Conservation (phyloP, 1,284 basidiomycete species). For the Sphaerobolus stellatus region DNA sequence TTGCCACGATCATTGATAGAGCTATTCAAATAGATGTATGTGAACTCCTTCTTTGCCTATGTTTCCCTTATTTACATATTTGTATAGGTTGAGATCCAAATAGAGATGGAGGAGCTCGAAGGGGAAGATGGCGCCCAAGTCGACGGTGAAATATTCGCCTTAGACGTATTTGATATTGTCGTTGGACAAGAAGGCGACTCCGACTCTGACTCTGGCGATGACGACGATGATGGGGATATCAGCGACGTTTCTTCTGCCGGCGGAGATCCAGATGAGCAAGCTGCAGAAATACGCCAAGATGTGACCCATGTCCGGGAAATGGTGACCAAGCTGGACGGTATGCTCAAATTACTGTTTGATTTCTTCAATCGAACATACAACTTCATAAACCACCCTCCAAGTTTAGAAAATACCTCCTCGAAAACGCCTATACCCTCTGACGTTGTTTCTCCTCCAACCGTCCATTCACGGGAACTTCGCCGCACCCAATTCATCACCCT, state of each 20-base stretch:
- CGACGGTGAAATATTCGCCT: slow-evolving; percentile 65
- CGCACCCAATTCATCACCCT: slow-evolving; percentile 81
- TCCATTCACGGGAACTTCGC: slow-evolving; percentile 33
- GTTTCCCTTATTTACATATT: slow-evolving; percentile 8
- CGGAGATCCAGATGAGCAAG: slow-evolving; percentile 50
- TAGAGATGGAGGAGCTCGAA: slow-evolving; percentile 91
- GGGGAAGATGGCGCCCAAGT: slow-evolving; percentile 58
- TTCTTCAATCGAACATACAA: slow-evolving; percentile 63
- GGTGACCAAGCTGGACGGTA: slow-evolving; percentile 88
- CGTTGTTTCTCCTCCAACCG: slow-evolving; percentile 22
- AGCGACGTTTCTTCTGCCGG: slow-evolving; percentile 70
- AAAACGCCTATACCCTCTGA: slow-evolving; percentile 15
- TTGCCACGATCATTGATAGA: slow-evolving; percentile 85
- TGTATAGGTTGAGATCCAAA: slow-evolving; percentile 90
- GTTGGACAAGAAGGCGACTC: slow-evolving; percentile 72
- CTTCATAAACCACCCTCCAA: slow-evolving; percentile 19
- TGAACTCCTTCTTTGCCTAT: slow-evolving; percentile 17
- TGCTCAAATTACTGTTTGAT: slow-evolving; percentile 82
- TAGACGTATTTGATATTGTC: slow-evolving; percentile 82
- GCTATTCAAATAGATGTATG: slow-evolving; percentile 94
- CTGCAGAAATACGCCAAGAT: slow-evolving; percentile 49
- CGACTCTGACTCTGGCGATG: slow-evolving; percentile 54
- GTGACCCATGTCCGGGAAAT: slow-evolving; percentile 77
- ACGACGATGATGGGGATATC: slow-evolving; percentile 51
- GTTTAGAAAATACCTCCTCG: slow-evolving; percentile 15